Evolutionary conservation across 1,139 yeast species (phyloP), one percentile per base, ranked within the genome.

Genomic region (Kodamaea fungicola): DNA sequence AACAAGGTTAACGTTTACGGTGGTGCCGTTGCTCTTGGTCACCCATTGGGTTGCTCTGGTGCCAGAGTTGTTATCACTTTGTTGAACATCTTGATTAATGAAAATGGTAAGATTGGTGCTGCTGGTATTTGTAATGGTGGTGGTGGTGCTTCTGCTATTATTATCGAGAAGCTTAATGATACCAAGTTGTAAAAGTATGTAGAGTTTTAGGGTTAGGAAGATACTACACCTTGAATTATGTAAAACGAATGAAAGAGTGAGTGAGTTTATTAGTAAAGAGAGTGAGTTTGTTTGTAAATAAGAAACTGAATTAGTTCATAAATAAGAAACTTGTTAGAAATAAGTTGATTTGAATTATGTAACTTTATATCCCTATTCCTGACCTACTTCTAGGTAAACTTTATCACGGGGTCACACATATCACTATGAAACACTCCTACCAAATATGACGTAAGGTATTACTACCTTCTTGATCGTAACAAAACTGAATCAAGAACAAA

Each of bases 91-190:
- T 76, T 92, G 59, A 52, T 67, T 31, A 96, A 89, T 68, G 92
- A 83, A 65, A 75, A 74, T 43, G 97, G 97, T 57, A 88, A 83
- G 71, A 66, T 81, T 51, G 98, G 98, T 62, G 88, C 80, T 50
- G 96, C 96, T 54, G 96, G 87, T 62, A 83, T 92, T 61, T 92
- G 97, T 76, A 92, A 92, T 65, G 97, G 98, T 72, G 98, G 98
- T 57, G 98, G 98, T 61, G 97, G 97, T 61, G 97, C 97, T 41
- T 83, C 95, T 42, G 80, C 95, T 27, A 65, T 87, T 50, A 84
- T 87, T 44, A 73, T 87, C 50, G 90, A 85, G 66, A 77, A 47
- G 37, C 41, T 51, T 28, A 48, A 45, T 36, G 57, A 51, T 38
- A 45, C 45, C 43, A 55, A 56, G 50, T 55, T 57, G 54, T 57